A percentile compares a stretch with the other conserved stretches of the same genome.
Evolutionary conservation across 768 basidiomycete species (phyloP).

Genomic region (Lactifluus piperatus): DNA sequence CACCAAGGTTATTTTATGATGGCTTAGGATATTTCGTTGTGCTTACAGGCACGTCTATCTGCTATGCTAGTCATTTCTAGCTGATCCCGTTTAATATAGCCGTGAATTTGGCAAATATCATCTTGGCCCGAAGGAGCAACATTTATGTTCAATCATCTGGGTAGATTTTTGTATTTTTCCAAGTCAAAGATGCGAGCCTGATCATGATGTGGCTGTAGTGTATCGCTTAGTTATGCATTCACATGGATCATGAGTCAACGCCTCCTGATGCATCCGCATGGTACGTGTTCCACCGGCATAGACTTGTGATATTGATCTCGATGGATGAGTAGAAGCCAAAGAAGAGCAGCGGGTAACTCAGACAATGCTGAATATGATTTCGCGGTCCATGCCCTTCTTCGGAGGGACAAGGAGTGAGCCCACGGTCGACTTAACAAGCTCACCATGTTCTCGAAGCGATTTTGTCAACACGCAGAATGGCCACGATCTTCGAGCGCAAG

Average conservation of each 20-base stretch:
- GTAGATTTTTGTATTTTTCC: background rate
- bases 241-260: slow-evolving; percentile 32
- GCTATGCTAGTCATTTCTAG: background rate
- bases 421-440: background rate
- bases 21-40: slow-evolving; percentile 54
- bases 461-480: background rate
- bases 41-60: slow-evolving; percentile 33
- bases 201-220: slow-evolving; percentile 16
- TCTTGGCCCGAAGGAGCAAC: slow-evolving; percentile 23
- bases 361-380: no score
- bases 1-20: slow-evolving; percentile 56
- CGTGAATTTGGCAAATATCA: slow-evolving; percentile 23
- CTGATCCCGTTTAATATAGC: slow-evolving; percentile 7
- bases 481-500: slow-evolving; percentile 15
- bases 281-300: slow-evolving; percentile 16
- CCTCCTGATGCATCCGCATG: slow-evolving; percentile 28
- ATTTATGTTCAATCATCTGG: slow-evolving; percentile 19
- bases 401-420: background rate
- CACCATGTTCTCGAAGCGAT: background rate
- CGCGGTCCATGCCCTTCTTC: background rate
- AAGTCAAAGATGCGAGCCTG: background rate
- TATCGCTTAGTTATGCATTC: slow-evolving; percentile 27
- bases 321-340: slow-evolving; percentile 17
- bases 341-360: background rate
- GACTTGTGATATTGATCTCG: background rate